Evolutionary conservation across 2,329 filamentous ascomycete species (phyloP), one percentile per base, ranked within the genome.

Genomic region (Claviceps fusiformis): DNA sequence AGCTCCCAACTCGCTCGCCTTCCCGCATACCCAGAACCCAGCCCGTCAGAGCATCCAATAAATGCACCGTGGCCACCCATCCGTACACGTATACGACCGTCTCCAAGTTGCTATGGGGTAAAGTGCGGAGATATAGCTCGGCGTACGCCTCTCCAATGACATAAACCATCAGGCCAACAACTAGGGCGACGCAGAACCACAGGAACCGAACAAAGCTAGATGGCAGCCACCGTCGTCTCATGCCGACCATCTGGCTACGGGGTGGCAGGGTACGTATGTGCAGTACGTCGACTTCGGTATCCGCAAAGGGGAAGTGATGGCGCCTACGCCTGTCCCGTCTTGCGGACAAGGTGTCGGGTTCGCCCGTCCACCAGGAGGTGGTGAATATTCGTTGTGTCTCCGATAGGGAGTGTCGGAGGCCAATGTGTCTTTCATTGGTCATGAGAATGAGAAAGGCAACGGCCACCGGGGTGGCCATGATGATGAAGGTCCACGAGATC

Each of bases 31-130:
- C 82, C 44, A 86, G 67, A 50, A 86, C 83, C 80, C 81, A 86
- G 1, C 81, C 82, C 0, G 82, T 84, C 56, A 85, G 68, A 2
- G 76, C 78, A 62, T 86, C 83, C 8, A 86, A 71, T 29, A 85
- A 67, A 58, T 85, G 79, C 9, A 86, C 81, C 1, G 82, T 86
- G 35, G 77, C 73, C 10, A 86, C 80, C 83, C 83, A 86, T 52
- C 81, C 83, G 65, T 86, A 86, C 51, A 86, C 83, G 62, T 86
- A 86, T 11, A 84, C 73, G 53, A 86, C 78, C 0, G 82, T 86
- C 65, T 86, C 82, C 59, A 82, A 72, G 57, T 77, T 85, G 68
- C 78, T 77, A 63, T 86, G 83, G 5, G 83, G 83, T 55, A 86
- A 68, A 0, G 83, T 86, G 44, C 81, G 75, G 43, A 86, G 72